Evolutionary conservation across 495 filamentous ascomycete genomes (phyloP).

Genomic region (Podospora bellae-mahoneyi): DNA sequence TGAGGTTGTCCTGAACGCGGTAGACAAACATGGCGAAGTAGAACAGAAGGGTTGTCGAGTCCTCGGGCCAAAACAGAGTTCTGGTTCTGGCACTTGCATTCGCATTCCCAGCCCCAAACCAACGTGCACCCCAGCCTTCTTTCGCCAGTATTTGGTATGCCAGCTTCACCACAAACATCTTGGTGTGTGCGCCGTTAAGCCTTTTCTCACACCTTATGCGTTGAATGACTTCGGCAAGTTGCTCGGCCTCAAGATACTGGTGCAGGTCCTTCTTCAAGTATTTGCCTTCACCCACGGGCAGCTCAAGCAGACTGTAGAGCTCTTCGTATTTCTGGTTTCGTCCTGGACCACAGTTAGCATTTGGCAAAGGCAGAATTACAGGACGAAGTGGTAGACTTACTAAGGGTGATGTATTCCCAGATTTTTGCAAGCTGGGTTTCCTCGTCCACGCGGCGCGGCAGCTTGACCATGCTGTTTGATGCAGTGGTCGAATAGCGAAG

Average conservation of each 20-base stretch:
- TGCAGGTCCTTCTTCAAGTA: conserved; percentile 12
- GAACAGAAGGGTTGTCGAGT: conserved; percentile 19
- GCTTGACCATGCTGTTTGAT: not conserved
- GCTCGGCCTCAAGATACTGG: conserved; percentile 3
- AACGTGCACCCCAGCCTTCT: conserved; percentile 16
- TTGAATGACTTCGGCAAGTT: not conserved
- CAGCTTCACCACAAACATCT: conserved; percentile 8
- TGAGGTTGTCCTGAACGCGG: conserved; percentile 6
- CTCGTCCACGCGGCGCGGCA: conserved; percentile 22
- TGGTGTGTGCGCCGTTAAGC: conserved; percentile 4
- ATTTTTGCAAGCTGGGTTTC: not conserved
- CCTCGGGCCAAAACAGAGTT: conserved; percentile 20
- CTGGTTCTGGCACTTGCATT: conserved; percentile 4
- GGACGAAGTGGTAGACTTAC: conserved; percentile 13
- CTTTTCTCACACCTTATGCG: not conserved
- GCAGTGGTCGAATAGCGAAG: conserved; percentile 21
- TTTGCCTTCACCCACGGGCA: conserved; percentile 13
- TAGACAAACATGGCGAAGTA: conserved; percentile 23
- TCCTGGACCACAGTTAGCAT: conserved; percentile 18
- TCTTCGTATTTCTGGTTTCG: conserved; percentile 14
- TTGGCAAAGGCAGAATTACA: not conserved
- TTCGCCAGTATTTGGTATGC: conserved; percentile 18
- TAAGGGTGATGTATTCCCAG: conserved; percentile 16
- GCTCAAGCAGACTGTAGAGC: conserved; percentile 18
- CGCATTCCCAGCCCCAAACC: conserved; percentile 15